Evolutionary conservation across 495 filamentous ascomycete species (phyloP), one percentile per base, ranked within the genome.

Genomic region (Penicillium riverlandense): DNA sequence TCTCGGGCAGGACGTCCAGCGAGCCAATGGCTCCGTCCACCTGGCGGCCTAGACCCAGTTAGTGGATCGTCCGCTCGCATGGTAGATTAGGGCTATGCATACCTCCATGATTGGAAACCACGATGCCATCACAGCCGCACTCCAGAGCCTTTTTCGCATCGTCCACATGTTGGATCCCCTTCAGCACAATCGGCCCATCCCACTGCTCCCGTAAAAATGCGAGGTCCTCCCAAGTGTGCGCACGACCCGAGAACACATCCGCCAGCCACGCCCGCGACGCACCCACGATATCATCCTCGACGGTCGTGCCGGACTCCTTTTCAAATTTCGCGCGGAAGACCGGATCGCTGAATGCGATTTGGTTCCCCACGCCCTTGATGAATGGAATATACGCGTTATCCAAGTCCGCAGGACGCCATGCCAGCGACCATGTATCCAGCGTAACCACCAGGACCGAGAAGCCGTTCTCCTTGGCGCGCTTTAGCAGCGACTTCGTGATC

Each of bases 11-110:
- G 8, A 79, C 79, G 49, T 84, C 83, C 41, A 88, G 56, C 42
- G 74, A 78, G 6, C 70, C 78, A 42, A 83, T 72, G 9, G 78
- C 81, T 2, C 81, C 83, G 56, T 86, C 83, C 0, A 86, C 70
- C 57, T 86, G 82, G 35, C 83, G 58, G 10, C 83, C 82, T 51
- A 38, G 10, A 55, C 51, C 8, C 28, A 5, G 31, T 37, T 34
- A 34, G 32, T 34, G 7, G 32, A 7, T 10, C 10, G 9, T 34
- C 32, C 29, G 40, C 22, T 3, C 4, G 22, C 6, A 6, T 22
- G 22, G 22, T 22, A 6, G 22, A 22, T 30, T 0, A 44, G 50
- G 78, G 70, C 14, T 5, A 3, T 22, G 54, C 65, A 36, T 59
- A 70, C 68, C 68, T 33, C 76, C 76, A 53, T 78, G 76, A 47